Base-by-base conservation (phyloP, 2,329 filamentous ascomycete genomes). In the Xylaria sp. region DNA sequence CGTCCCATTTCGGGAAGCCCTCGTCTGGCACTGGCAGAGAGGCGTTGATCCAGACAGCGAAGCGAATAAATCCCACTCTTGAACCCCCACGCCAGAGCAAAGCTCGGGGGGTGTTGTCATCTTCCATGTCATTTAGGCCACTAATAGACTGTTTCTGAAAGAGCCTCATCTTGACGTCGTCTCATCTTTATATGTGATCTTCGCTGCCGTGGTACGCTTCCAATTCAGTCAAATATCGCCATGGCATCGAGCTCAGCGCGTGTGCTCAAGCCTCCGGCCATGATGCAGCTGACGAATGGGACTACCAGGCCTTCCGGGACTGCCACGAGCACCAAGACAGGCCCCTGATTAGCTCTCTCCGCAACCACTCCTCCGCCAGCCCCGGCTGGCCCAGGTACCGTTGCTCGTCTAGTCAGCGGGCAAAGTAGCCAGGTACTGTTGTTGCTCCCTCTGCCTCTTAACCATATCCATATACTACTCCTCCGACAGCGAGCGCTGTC, bases 111-210 rank as follows among this genome's bases (percentile, higher is more conserved):
- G 73, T 76, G 75, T 75, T 73, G 75, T 75, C 75, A 77, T 77
- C 66, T 74, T 73, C 75, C 75, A 78, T 77, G 75, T 75, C 73
- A 68, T 73, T 70, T 75, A 75, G 75, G 71, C 76, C 76, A 76
- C 75, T 76, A 78, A 78, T 75, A 74, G 71, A 73, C 67, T 73
- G 66, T 72, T 74, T 71, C 52, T 68, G 67, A 75, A 76, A 76
- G 76, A 78, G 76, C 75, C 76, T 77, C 76, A 77, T 76, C 72
- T 71, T 70, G 73, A 78, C 76, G 75, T 77, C 75, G 71, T 75
- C 67, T 71, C 73, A 61, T 75, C 59, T 71, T 71, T 71, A 52
- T 58, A 67, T 71, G 71, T 71, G 33, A 51, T 66, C 49, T 67
- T 68, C 41, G 33, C 67, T 60, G 68, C 62, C 67, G 69, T 67